Conservation (phyloP, 495 filamentous ascomycete genomes). For the Aspergillus egyptiacus region DNA sequence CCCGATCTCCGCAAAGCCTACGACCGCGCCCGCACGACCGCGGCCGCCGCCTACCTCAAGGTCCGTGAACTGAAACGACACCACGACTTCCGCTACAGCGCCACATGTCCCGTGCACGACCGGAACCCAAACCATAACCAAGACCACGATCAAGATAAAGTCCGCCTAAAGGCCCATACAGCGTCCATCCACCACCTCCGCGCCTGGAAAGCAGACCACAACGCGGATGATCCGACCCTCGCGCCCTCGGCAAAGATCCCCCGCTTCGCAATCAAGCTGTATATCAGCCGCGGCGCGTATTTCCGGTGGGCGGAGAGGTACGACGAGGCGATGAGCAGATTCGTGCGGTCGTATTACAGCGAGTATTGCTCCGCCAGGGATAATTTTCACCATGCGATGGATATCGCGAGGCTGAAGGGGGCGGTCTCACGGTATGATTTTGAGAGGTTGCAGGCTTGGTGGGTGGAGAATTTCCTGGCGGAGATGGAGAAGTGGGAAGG, state of each 20-base stretch:
- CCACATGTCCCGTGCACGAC: too few species aligned
- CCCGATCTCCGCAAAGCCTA: too few species aligned
- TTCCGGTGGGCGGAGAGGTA: not conserved
- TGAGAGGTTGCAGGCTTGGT: not conserved
- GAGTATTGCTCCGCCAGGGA: too few species aligned
- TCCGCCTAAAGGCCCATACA: slow-evolving; percentile 5
- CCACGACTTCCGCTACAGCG: too few species aligned
- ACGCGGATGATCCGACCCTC: slow-evolving; percentile 14
- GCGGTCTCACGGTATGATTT: not conserved
- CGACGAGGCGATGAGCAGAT: too few species aligned
- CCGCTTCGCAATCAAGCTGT: slow-evolving; percentile 2
- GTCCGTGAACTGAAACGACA: too few species aligned
- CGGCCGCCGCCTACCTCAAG: too few species aligned
- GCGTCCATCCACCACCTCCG: slow-evolving; percentile 20
- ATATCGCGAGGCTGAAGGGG: not conserved
- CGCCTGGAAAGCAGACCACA: slow-evolving; percentile 16
- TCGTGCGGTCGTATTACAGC: too few species aligned
- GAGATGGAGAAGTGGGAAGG: not conserved
- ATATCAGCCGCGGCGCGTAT: slow-evolving; percentile 14
- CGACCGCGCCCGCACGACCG: too few species aligned
- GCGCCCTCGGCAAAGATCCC: slow-evolving; percentile 20
- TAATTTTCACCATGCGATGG: not conserved
- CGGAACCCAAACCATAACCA: too few species aligned
- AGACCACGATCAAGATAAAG: not conserved
- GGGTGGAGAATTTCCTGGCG: not conserved